Evolutionary conservation across 495 filamentous ascomycete species (phyloP).

Genomic region (Aspergillus homomorphus): DNA sequence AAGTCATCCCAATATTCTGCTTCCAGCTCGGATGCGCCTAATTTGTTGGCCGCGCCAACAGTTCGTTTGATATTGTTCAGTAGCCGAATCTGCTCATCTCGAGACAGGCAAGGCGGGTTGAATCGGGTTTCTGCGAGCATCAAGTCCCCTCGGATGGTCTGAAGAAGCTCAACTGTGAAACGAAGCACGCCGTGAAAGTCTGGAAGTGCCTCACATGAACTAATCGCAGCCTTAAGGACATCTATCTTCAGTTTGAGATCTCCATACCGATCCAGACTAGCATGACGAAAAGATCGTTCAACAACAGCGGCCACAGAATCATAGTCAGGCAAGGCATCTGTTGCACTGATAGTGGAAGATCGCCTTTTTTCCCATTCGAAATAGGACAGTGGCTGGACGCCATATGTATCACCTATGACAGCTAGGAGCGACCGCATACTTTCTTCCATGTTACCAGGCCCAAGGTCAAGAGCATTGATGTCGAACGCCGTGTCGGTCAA

Average conservation of each 20-base stretch:
- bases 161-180: conserved; percentile 79
- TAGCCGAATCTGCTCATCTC: conserved; percentile 81
- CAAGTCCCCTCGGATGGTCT: conserved; percentile 71
- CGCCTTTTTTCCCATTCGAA: conserved; percentile 35
- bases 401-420: conserved; percentile 50
- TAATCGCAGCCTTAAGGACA: conserved; percentile 78
- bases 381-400: conserved; percentile 42
- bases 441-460: conserved; percentile 70
- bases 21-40: conserved; percentile 65
- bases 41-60: conserved; percentile 64
- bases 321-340: conserved; percentile 27
- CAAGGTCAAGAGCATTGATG: conserved; percentile 67
- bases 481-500: conserved; percentile 51
- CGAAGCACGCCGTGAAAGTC: conserved; percentile 84
- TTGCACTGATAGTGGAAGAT: conserved; percentile 15
- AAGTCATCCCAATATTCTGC: conserved; percentile 98
- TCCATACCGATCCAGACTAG: conserved; percentile 40
- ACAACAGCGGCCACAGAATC: conserved; percentile 43
- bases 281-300: conserved; percentile 42
- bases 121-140: conserved; percentile 54
- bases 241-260: conserved; percentile 71
- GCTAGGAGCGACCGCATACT: conserved; percentile 62
- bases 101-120: conserved; percentile 60
- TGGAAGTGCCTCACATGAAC: conserved; percentile 88
- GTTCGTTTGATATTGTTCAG: conserved; percentile 82